phyloP scores from a whole-genome alignment of 1,139 yeast species.

The Pichia sp. region DNA sequence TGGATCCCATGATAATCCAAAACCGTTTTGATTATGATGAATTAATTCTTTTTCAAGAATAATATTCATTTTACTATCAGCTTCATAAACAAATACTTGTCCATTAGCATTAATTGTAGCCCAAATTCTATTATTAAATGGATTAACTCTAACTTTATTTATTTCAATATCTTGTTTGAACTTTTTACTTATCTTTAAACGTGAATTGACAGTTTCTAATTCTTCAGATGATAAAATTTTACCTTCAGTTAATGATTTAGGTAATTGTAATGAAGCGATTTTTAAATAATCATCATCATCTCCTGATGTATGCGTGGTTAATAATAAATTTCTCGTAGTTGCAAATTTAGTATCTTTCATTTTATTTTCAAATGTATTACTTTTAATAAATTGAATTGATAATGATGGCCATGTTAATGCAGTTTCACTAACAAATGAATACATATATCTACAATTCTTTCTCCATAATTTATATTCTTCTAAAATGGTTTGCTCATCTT shows the following conservation, averaged over 20 bases:
- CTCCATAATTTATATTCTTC: conserved; percentile 78
- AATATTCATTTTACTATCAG: conserved; percentile 18
- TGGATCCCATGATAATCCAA: conserved; percentile 64
- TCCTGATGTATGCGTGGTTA: conserved; percentile 88
- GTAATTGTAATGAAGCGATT: conserved; percentile 68
- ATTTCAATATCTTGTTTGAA: conserved; percentile 39
- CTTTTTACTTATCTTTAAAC: conserved; percentile 60
- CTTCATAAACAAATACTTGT: conserved; percentile 59
- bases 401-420: conserved; percentile 78
- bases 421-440: conserved; percentile 73
- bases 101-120: conserved; percentile 82
- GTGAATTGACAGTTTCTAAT: conserved; percentile 37
- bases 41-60: conserved; percentile 26
- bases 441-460: conserved; percentile 72
- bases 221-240: conserved; percentile 25
- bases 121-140: conserved; percentile 58
- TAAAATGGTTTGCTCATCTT: conserved; percentile 37
- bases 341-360: conserved; percentile 22
- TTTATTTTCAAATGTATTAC: conserved; percentile 28
- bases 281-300: conserved; percentile 73
- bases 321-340: conserved; percentile 36
- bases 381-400: conserved; percentile 72
- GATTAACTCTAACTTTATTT: conserved; percentile 79
- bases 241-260: conserved; percentile 35
- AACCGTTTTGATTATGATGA: conserved; percentile 64